Conservation (phyloP, 495 filamentous ascomycete species). For the Thermothielavioides terrestris region DNA sequence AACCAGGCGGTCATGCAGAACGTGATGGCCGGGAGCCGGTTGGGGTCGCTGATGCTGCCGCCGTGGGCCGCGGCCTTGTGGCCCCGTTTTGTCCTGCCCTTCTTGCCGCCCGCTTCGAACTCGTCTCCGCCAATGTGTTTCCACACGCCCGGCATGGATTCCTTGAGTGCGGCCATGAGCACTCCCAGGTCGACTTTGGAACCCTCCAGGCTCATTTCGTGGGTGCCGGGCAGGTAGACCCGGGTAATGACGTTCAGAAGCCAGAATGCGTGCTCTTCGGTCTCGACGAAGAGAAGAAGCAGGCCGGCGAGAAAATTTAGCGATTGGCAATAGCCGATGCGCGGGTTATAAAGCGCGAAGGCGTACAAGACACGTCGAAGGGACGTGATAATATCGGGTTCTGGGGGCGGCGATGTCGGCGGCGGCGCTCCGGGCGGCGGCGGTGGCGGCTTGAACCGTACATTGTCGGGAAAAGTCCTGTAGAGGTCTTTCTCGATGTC, state of each 20-base stretch:
- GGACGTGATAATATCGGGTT: conserved; percentile 69
- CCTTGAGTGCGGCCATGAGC: conserved; percentile 75
- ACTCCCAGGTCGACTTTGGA: conserved; percentile 93
- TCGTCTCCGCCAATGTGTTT: conserved; percentile 74
- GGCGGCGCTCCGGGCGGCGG: neutral
- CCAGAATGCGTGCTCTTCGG: conserved; percentile 89
- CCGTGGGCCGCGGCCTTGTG: conserved; percentile 9
- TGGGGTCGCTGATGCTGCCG: conserved; percentile 27
- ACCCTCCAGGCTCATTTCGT: conserved; percentile 84
- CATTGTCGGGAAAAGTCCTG: conserved; percentile 92
- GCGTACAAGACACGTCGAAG: conserved; percentile 81
- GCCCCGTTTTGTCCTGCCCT: conserved; percentile 30
- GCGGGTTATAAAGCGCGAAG: conserved; percentile 80
- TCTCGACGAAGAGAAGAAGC: conserved; percentile 79
- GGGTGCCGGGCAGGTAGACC: conserved; percentile 81
- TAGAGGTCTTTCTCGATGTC: conserved; percentile 92
- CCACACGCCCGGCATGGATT: conserved; percentile 80
- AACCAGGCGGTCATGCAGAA: conserved; percentile 96
- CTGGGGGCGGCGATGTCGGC: conserved; percentile 34
- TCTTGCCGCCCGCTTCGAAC: conserved; percentile 38
- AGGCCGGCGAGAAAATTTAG: conserved; percentile 96
- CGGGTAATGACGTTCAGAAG: conserved; percentile 88
- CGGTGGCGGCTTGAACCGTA: conserved; percentile 67
- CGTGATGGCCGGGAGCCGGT: conserved; percentile 76
- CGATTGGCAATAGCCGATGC: conserved; percentile 92